phyloP scores from a whole-genome alignment of 176 grass and related monocot species.

The Hyparrhenia diplandra region DNA sequence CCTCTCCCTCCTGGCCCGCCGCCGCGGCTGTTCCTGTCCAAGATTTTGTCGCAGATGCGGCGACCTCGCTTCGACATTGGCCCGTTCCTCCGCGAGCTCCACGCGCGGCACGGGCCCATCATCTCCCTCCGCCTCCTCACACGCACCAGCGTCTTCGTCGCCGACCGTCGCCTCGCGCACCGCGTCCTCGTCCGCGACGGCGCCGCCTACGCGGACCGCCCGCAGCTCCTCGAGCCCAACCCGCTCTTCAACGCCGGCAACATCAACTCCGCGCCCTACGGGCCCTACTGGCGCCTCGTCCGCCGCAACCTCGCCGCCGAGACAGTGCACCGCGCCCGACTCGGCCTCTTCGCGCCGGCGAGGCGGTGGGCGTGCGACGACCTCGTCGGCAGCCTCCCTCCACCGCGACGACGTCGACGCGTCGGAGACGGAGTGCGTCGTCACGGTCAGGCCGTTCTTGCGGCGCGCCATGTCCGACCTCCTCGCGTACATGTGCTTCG shows the following conservation, averaged over 20 bases:
- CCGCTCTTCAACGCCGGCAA: conserved; percentile 26
- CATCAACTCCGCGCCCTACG: conserved; percentile 39
- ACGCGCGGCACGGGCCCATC: neutral
- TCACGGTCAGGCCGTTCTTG: conserved; percentile 28
- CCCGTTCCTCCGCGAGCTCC: conserved; percentile 34
- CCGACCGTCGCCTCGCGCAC: neutral
- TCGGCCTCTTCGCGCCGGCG: conserved; percentile 11
- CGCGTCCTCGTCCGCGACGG: neutral
- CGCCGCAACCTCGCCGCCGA: conserved; percentile 12
- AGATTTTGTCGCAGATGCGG: conserved; percentile 6
- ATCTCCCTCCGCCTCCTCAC: neutral
- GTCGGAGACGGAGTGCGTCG: neutral
- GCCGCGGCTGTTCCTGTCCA: conserved; percentile 3
- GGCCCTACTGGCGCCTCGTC: conserved; percentile 50
- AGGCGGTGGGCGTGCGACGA: conserved; percentile 1
- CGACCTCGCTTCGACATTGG: conserved; percentile 21
- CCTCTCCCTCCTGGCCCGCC: conserved; percentile 41
- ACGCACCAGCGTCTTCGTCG: neutral
- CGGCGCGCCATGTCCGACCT: conserved; percentile 40
- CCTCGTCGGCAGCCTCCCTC: conserved; percentile 27
- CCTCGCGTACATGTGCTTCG: conserved; percentile 50
- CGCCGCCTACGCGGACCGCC: neutral
- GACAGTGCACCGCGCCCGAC: conserved; percentile 13
- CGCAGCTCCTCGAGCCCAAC: neutral
- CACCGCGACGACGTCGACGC: neutral